Conservation (phyloP, 495 filamentous ascomycete genomes). For the Coniosporium apollinis region DNA sequence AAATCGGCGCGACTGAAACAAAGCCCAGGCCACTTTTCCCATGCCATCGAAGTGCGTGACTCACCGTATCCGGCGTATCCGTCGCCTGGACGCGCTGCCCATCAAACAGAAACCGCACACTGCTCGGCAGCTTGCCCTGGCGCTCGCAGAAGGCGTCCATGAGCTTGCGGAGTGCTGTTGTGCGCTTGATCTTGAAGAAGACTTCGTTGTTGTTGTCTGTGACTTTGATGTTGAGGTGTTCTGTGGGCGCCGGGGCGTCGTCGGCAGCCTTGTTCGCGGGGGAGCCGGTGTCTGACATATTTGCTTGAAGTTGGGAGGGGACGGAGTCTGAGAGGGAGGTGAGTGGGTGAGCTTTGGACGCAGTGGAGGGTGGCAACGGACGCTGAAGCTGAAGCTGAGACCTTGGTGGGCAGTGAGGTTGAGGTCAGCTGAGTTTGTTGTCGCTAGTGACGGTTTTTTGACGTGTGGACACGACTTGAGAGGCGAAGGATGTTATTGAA, state of each 20-base stretch:
- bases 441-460: too few species aligned
- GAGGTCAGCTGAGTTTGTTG: not conserved
- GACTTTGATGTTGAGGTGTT: slow-evolving; percentile 99
- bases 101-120: slow-evolving; percentile 91
- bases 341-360: too few species aligned
- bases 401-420: not conserved
- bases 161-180: slow-evolving; percentile 86
- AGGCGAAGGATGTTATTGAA: too few species aligned
- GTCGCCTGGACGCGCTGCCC: slow-evolving; percentile 74
- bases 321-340: too few species aligned
- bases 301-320: too few species aligned
- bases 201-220: slow-evolving; percentile 99
- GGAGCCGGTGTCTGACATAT: slow-evolving; percentile 32
- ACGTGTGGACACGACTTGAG: too few species aligned
- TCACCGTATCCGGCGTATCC: slow-evolving; percentile 83
- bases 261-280: slow-evolving; percentile 31
- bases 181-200: slow-evolving; percentile 99
- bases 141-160: slow-evolving; percentile 99
- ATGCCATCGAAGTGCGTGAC: slow-evolving; percentile 21
- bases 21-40: not conserved
- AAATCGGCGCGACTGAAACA: too few species aligned
- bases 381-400: too few species aligned
- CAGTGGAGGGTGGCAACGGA: too few species aligned
- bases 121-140: slow-evolving; percentile 70
- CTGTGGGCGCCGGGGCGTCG: slow-evolving; percentile 40